A percentile compares a stretch with the other conserved stretches of the same genome.
These are phyloP conservation scores for Odontarrhena argentea DNA, from an alignment of 345 rosid genomes.

Conservation along the genomic window DNA sequence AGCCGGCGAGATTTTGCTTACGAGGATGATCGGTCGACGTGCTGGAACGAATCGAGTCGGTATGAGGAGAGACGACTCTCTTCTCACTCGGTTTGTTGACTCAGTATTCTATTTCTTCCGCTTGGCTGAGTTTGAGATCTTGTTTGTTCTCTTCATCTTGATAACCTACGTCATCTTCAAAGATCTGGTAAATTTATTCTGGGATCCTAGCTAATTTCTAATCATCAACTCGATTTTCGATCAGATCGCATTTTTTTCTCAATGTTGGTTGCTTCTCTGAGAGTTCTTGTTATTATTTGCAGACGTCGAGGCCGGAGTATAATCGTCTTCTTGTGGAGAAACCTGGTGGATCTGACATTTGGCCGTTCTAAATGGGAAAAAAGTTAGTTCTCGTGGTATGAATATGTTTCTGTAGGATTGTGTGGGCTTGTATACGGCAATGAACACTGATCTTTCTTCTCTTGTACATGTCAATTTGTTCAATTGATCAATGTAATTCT, in stretches of 20 bases:
- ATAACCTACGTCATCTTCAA: slow-evolving; percentile 41
- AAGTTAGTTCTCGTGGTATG: slow-evolving; percentile 13
- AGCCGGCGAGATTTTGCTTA: not conserved
- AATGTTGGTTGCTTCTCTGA: not conserved
- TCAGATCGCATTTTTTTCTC: not conserved
- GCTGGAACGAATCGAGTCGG: slow-evolving; percentile 40
- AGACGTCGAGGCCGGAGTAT: slow-evolving; percentile 45
- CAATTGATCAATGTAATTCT: slow-evolving; percentile 17
- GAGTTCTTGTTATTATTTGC: slow-evolving; percentile 11
- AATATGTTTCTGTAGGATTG: slow-evolving; percentile 13
- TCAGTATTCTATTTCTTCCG: slow-evolving; percentile 41
- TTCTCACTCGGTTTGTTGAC: slow-evolving; percentile 40
- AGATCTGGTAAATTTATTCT: slow-evolving; percentile 35
- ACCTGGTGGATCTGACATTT: slow-evolving; percentile 35
- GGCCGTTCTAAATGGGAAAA: slow-evolving; percentile 31
- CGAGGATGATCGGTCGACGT: slow-evolving; percentile 40
- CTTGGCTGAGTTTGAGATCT: slow-evolving; percentile 45
- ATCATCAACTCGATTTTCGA: not conserved
- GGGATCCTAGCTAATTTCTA: not conserved
- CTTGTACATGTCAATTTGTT: slow-evolving; percentile 24
- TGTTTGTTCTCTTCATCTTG: slow-evolving; percentile 37
- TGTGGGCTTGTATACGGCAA: slow-evolving; percentile 20
- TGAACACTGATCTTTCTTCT: slow-evolving; percentile 24
- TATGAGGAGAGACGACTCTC: slow-evolving; percentile 37
- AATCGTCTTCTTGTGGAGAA: slow-evolving; percentile 42